phyloP scores from a whole-genome alignment of 2,329 filamentous ascomycete species.

The Aspergillus sp. region DNA sequence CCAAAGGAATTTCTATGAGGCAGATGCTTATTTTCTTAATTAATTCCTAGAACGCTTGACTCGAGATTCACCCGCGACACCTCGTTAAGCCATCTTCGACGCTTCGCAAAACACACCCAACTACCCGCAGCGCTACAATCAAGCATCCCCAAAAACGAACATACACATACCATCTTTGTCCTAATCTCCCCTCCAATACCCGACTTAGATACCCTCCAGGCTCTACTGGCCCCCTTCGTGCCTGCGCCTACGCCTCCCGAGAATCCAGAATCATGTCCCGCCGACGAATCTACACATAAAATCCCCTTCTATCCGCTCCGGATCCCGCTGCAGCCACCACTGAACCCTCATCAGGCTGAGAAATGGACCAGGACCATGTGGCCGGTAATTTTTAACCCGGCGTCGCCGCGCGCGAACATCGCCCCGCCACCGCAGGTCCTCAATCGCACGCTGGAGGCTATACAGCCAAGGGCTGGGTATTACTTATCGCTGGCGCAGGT shows the following conservation, averaged over 20 bases:
- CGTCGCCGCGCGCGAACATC: constrained; percentile 35
- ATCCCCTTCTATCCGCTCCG: constrained; percentile 20
- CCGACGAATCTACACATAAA: constrained; percentile 1
- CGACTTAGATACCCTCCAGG: constrained; percentile 24
- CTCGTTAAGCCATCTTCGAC: constrained; percentile 32
- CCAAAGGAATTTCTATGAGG: neutral
- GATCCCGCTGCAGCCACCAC: constrained; percentile 36
- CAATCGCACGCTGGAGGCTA: constrained; percentile 23
- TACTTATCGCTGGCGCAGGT: constrained; percentile 34
- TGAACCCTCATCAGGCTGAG: constrained; percentile 33
- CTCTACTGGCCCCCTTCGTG: constrained; percentile 31
- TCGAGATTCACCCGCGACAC: constrained; percentile 27
- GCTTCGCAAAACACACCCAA: constrained; percentile 31
- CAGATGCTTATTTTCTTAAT: neutral
- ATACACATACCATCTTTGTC: constrained; percentile 31
- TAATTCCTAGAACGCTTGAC: constrained; percentile 29
- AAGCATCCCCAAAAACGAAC: constrained; percentile 12
- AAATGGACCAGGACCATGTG: constrained; percentile 35
- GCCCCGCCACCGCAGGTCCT: constrained; percentile 36
- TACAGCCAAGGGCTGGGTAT: constrained; percentile 29
- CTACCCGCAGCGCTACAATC: constrained; percentile 24
- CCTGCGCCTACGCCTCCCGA: constrained; percentile 10
- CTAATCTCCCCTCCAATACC: constrained; percentile 36
- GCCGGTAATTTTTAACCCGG: constrained; percentile 39
- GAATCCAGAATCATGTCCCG: neutral